Base-by-base conservation (phyloP, 176 grass and related monocot genomes). In the Poa pratensis region DNA sequence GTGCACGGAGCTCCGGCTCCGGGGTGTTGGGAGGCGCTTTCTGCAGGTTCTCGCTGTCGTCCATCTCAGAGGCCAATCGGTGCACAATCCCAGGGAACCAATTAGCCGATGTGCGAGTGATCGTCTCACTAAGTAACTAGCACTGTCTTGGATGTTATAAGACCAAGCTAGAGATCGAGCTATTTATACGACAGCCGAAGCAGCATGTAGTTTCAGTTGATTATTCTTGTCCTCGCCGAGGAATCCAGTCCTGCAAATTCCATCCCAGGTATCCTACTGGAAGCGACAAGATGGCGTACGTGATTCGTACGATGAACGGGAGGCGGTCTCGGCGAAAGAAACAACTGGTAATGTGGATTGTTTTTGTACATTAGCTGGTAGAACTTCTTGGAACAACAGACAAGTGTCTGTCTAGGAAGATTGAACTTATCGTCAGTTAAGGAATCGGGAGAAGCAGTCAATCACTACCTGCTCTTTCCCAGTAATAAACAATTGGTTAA, bases 321-420 rank as follows among this genome's bases (percentile, higher is more conserved):
- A 90, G 74, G 89, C 35, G 53, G 65, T 27, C 20, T 66, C 16
- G 17, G 75, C n/a, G 68, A 67, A 68, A 75, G 20, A 83, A 80
- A 87, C 84, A 65, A 80, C 40, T 19, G 17, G 13, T 11, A 3
- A 18, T 69, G 67, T 17, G 26, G 26, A 22, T 14, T 19, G 23
- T 1, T 7, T 61, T 58, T 32, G n/a, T 22, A 17, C 8, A 14
- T 14, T 78, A 88, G 42, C 50, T 48, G 49, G 53, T 46, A 8
- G 34, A 49, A 27, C 6, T 7, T 62, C 10, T 32, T 2, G 34
- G 8, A 68, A 34, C 8, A 51, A 62, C 64, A 42, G 75, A 88
- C 75, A 84, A 50, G 40, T 63, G 40, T 0, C 72, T 18, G 2
- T 3, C 61, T 49, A 3, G 2, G 15, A 8, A 28, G 43, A 24